Conservation (phyloP, 2,329 filamentous ascomycete genomes). For the Fusarium sp. region DNA sequence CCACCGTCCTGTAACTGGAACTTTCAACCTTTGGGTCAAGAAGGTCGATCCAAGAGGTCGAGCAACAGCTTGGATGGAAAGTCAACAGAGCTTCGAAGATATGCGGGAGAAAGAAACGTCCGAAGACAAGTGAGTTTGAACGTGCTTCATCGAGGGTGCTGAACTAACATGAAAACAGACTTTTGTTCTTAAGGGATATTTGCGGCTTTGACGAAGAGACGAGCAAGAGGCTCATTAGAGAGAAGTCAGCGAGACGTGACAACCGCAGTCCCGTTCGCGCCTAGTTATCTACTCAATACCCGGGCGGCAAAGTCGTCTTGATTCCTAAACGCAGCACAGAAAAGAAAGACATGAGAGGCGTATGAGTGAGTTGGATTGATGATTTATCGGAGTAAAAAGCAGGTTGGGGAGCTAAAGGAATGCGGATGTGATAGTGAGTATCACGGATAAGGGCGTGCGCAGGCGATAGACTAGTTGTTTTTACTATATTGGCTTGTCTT, state of each 20-base stretch:
- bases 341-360: not conserved
- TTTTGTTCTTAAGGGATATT: slow-evolving; percentile 60
- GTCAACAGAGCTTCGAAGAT: slow-evolving; percentile 77
- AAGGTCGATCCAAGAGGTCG: slow-evolving; percentile 75
- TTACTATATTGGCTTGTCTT: slow-evolving; percentile 22
- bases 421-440: slow-evolving; percentile 9
- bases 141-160: not conserved
- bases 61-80: slow-evolving; percentile 73
- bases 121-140: slow-evolving; percentile 77
- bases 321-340: not conserved
- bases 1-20: slow-evolving; percentile 89
- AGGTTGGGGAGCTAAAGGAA: slow-evolving; percentile 12
- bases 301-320: not conserved
- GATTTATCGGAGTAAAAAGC: slow-evolving; percentile 30
- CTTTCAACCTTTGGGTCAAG: slow-evolving; percentile 86
- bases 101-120: slow-evolving; percentile 73
- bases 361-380: slow-evolving; percentile 26
- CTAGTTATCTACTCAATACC: slow-evolving; percentile 11
- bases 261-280: slow-evolving; percentile 41
- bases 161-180: slow-evolving; percentile 48
- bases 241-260: slow-evolving; percentile 46
- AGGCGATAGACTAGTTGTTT: slow-evolving; percentile 23
- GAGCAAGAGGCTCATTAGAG: slow-evolving; percentile 57
- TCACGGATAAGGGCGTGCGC: slow-evolving; percentile 11
- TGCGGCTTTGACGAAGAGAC: slow-evolving; percentile 65